phyloP scores from a whole-genome alignment of 169 alveolate species.

The Theileria annulata region DNA sequence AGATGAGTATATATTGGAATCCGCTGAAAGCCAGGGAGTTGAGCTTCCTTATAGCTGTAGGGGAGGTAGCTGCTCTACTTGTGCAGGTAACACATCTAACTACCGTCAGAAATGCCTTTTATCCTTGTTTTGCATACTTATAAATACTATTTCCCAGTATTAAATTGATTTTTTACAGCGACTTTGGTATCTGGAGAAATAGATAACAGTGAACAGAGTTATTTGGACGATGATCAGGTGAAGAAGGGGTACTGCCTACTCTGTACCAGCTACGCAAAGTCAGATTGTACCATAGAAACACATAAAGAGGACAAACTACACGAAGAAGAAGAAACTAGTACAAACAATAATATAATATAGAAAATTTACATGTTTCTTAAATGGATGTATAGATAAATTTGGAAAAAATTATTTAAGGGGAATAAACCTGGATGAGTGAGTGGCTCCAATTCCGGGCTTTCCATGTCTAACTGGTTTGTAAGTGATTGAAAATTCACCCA shows the following conservation, averaged over 20 bases:
- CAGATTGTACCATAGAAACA: constrained; percentile 82
- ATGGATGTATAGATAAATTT: not conserved
- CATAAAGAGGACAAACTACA: constrained; percentile 83
- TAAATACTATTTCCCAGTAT: not conserved
- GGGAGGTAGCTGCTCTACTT: constrained; percentile 86
- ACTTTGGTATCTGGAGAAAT: constrained; percentile 76
- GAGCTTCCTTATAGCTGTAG: constrained; percentile 86
- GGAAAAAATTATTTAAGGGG: constrained; percentile 82
- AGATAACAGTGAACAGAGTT: constrained; percentile 82
- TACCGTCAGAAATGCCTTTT: not conserved
- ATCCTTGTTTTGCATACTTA: not conserved
- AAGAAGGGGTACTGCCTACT: constrained; percentile 75
- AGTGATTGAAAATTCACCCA: constrained; percentile 98
- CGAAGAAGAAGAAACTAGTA: constrained; percentile 15
- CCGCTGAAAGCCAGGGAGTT: constrained; percentile 82
- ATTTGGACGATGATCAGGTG: constrained; percentile 76
- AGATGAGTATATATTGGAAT: constrained; percentile 84
- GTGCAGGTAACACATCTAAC: constrained; percentile 65
- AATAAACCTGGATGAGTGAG: constrained; percentile 93
- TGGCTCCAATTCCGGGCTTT: constrained; percentile 97
- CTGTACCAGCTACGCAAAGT: constrained; percentile 82
- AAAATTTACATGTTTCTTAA: not conserved
- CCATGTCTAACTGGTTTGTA: constrained; percentile 99
- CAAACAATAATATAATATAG: constrained; percentile 1
- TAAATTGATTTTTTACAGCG: constrained; percentile 36